Base-by-base conservation (phyloP, 208 protist genomes). In the Acanthamoeba healyi region DNA sequence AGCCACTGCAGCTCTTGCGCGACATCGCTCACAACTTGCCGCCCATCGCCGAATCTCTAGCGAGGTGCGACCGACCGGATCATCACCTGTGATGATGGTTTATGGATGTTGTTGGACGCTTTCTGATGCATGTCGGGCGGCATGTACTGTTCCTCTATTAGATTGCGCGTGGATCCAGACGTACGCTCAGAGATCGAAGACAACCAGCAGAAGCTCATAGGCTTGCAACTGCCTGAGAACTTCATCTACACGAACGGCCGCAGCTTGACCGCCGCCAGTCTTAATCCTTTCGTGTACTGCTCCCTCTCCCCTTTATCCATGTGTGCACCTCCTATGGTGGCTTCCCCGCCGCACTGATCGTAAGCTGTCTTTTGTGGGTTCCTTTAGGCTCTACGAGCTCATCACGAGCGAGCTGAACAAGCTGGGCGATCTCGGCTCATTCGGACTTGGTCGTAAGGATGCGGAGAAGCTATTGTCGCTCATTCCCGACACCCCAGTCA, bases 11-110 rank as follows among this genome's bases (percentile, higher is more conserved):
- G 79, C 92, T 97, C 42, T 89, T 99, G 56, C 63, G 87, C 19
- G 96, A 98, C 74, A 81, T 99, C 14, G 95, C 98, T 6, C 97
- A 97, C 22, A 98, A 98, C 77, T 98, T 99, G 84, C 98, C 98
- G 12, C 49, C 96, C 42, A 94, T 98, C 65, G 98, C 98, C 2
- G 72, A 94, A 38, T 94, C 90, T 5, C 89, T 99, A 26, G 40
- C 77, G 46, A 86, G 77, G 72, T 82, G n/a, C 67, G 2, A 22
- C 32, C 36, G 34, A 9, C 44, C 44, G 44, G 44, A 49, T 49
- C 44, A n/a, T n/a, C n/a, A n/a, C n/a, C n/a, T n/a, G n/a, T n/a
- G n/a, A n/a, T n/a, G n/a, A n/a, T n/a, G n/a, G n/a, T n/a, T n/a
- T n/a, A n/a, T n/a, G n/a, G n/a, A n/a, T n/a, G n/a, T n/a, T n/a